Percentiles rank a stretch among this genome's conserved stretches.
These are phyloP conservation scores for Entamoeba invadens DNA, from an alignment of 208 protist species.

Conservation along the genomic window DNA sequence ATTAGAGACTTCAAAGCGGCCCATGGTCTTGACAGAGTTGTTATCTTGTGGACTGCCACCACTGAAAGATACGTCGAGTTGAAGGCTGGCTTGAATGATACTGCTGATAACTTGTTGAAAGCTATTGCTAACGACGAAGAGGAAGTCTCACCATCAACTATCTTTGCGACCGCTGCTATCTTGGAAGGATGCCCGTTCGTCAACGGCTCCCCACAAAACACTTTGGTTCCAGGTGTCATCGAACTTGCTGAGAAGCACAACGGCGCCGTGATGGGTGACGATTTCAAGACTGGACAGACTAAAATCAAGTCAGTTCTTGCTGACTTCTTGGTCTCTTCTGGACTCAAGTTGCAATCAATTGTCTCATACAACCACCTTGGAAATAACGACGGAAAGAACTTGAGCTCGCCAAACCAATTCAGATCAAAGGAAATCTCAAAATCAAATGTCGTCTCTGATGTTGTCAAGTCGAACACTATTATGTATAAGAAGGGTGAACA, in stretches of 20 bases:
- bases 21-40: conserved; percentile 76
- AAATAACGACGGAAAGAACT: conserved; percentile 96
- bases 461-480: conserved; percentile 79
- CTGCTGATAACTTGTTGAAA: conserved; percentile 69
- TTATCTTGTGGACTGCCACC: conserved; percentile 91
- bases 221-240: conserved; percentile 75
- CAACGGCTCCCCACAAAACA: conserved; percentile 96
- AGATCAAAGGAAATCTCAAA: conserved; percentile 94
- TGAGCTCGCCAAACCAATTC: conserved; percentile 64
- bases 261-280: conserved; percentile 81
- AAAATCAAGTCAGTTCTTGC: conserved; percentile 89
- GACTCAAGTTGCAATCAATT: conserved; percentile 68
- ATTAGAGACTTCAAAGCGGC: conserved; percentile 64
- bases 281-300: conserved; percentile 98
- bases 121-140: conserved; percentile 61
- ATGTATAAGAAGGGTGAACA: conserved; percentile 70
- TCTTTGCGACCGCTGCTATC: conserved; percentile 83
- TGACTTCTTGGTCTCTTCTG: conserved; percentile 84
- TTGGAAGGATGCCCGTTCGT: conserved; percentile 83
- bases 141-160: conserved; percentile 76
- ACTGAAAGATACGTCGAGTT: conserved; percentile 85
- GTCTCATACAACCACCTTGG: conserved; percentile 85
- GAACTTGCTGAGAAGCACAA: conserved; percentile 66
- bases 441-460: conserved; percentile 92
- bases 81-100: conserved; percentile 71